Percentiles rank a stretch among this genome's conserved stretches.
Evolutionary conservation across 805 yeast species (phyloP).

Genomic region (Clavispora asparagi): DNA sequence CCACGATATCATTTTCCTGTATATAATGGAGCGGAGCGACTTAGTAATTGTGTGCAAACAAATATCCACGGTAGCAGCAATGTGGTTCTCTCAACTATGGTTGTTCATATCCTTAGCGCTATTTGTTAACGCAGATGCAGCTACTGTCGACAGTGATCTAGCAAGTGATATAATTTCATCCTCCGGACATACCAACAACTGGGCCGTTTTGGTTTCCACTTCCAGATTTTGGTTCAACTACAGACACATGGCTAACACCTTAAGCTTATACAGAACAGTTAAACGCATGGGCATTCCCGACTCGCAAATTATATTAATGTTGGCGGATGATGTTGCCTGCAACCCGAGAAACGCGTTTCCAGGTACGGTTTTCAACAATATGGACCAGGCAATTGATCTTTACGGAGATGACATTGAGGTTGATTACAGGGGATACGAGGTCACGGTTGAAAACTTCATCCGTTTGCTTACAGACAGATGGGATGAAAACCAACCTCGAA

Average conservation of each 20-base stretch:
- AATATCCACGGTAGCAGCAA: not conserved
- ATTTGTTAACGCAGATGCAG: constrained; percentile 5
- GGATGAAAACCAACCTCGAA: constrained; percentile 90
- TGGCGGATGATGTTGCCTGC: constrained; percentile 96
- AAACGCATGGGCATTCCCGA: constrained; percentile 96
- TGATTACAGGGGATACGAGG: constrained; percentile 96
- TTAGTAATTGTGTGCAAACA: not conserved
- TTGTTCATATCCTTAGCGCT: not conserved
- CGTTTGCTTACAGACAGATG: constrained; percentile 90
- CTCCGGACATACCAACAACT: constrained; percentile 57
- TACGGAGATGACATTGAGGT: constrained; percentile 95
- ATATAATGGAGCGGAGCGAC: not conserved
- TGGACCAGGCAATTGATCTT: constrained; percentile 84
- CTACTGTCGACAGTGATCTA: constrained; percentile 12
- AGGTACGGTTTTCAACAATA: constrained; percentile 91
- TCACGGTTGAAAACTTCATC: constrained; percentile 95
- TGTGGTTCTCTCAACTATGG: not conserved
- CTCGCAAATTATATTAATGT: constrained; percentile 92
- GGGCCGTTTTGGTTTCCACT: constrained; percentile 92
- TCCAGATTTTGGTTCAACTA: constrained; percentile 98
- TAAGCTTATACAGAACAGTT: constrained; percentile 92
- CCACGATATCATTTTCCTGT: not conserved
- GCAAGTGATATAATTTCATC: constrained; percentile 23
- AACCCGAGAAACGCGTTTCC: constrained; percentile 95
- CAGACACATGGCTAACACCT: constrained; percentile 94